A percentile compares a stretch with the other conserved stretches of the same genome.
Conservation (phyloP, 176 grass and related monocot genomes). For the Cenchrus americanus region DNA sequence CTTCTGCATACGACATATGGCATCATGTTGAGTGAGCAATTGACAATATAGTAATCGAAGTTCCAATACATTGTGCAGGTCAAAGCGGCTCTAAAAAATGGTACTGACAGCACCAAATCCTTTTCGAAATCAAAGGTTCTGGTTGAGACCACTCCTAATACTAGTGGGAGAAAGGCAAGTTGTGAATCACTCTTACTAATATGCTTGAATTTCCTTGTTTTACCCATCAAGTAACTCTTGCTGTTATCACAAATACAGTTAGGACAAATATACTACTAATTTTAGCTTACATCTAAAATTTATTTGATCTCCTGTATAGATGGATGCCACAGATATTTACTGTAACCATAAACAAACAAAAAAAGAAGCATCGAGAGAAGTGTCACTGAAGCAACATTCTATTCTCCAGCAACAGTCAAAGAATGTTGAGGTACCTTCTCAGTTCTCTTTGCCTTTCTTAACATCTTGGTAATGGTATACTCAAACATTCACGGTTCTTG, state of each 20-base stretch:
- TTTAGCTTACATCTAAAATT: conserved; percentile 23
- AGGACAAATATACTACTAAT: conserved; percentile 13
- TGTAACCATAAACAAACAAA: conserved; percentile 63
- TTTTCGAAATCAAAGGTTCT: conserved; percentile 89
- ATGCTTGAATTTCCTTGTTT: conserved; percentile 30
- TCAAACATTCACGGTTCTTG: conserved; percentile 19
- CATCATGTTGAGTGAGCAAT: conserved; percentile 16
- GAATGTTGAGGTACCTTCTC: conserved; percentile 76
- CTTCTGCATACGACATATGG: conserved; percentile 29
- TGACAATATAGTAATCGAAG: conserved; percentile 27
- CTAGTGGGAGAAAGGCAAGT: conserved; percentile 73
- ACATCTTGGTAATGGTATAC: conserved; percentile 20
- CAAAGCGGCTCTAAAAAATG: conserved; percentile 71
- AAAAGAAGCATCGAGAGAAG: conserved; percentile 67
- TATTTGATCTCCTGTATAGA: conserved; percentile 60
- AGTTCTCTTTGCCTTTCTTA: conserved; percentile 24
- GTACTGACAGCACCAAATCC: conserved; percentile 64
- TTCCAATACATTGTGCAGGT: conserved; percentile 56
- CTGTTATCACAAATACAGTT: conserved; percentile 9
- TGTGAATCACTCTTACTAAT: conserved; percentile 24
- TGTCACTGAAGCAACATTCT: conserved; percentile 66
- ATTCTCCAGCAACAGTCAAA: conserved; percentile 78
- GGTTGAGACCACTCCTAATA: conserved; percentile 50
- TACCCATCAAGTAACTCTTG: conserved; percentile 11
- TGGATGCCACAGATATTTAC: conserved; percentile 58